Evolutionary conservation across 1,139 yeast species (phyloP), one percentile per base, ranked within the genome.

Genomic region (Sugiyamaella castrensis): DNA sequence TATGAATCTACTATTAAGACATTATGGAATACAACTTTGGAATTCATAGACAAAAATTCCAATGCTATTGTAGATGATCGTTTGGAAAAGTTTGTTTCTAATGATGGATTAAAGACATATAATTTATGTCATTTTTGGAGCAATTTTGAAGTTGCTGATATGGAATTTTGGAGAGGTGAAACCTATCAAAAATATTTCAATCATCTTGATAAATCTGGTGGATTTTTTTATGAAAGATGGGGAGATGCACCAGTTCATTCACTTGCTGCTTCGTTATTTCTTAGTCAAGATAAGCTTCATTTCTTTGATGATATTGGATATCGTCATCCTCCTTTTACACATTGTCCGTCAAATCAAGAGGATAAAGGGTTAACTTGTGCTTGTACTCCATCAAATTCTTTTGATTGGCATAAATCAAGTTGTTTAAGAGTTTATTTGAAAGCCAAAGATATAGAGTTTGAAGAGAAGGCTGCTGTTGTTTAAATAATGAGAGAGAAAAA

Each of bases 181-280:
- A 79, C 81, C 1, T 89, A 89, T 67, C 69, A 74, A 19, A 76
- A 74, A 31, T 89, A 81, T 67, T 89, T 89, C 61, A 78, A 86
- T 15, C 68, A 75, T 57, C 75, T 89, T 58, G 97, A 89, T 66
- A 62, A 71, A 52, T 73, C 82, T 1, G 96, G 96, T 32, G 95
- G 95, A 5, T 89, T 89, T 71, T 89, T 86, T 71, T 89, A 89
- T 67, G 96, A 89, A 67, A 75, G 96, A 64, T 89, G 97, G 97
- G 96, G 96, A 16, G 96, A 89, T 68, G 96, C 96, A 0, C 96
- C 96, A 6, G 80, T 88, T 19, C 96, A 88, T 68, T 84, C 94
- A 11, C 80, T 87, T 61, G 95, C 92, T 10, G 95, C 84, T 12
- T 73, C 88, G 3, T 70, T 87, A 53, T 81, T 87, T 67, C 69